Evolutionary conservation across 2,329 filamentous ascomycete species (phyloP).

Genomic region (Fusarium austroafricanum): DNA sequence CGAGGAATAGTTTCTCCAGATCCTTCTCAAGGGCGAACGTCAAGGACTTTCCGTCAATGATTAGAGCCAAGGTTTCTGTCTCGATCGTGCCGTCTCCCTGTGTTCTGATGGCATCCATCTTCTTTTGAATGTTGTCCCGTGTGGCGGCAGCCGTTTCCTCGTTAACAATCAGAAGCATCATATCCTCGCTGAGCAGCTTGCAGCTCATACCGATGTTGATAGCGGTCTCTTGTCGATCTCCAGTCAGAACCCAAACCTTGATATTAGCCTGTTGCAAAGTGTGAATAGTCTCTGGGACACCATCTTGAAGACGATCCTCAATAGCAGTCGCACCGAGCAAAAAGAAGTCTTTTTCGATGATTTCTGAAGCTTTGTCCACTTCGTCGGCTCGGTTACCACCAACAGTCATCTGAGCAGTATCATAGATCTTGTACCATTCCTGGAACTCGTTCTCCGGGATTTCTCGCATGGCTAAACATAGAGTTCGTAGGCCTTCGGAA

Average conservation of each 20-base stretch:
- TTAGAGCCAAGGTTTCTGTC: conserved; percentile 86
- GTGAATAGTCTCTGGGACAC: conserved; percentile 97
- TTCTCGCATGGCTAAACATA: conserved; percentile 95
- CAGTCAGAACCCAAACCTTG: conserved; percentile 98
- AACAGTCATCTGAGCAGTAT: conserved; percentile 89
- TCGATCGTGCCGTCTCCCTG: conserved; percentile 83
- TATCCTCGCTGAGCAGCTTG: conserved; percentile 97
- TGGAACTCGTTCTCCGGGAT: conserved; percentile 88
- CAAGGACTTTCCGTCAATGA: conserved; percentile 96
- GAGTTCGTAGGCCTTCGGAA: conserved; percentile 91
- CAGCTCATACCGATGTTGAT: conserved; percentile 99
- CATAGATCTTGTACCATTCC: conserved; percentile 88
- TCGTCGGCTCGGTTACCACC: conserved; percentile 93
- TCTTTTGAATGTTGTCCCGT: conserved; percentile 90
- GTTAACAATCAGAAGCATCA: conserved; percentile 97
- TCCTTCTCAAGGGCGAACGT: conserved; percentile 94
- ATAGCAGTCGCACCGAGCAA: conserved; percentile 96
- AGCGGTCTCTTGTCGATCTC: conserved; percentile 96
- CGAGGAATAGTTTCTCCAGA: conserved; percentile 91
- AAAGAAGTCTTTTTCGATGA: conserved; percentile 92
- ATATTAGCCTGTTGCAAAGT: conserved; percentile 96
- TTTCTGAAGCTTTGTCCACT: conserved; percentile 94
- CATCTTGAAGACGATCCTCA: conserved; percentile 95
- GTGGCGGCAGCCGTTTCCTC: conserved; percentile 85
- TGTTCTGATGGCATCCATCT: conserved; percentile 87